phyloP scores from a whole-genome alignment of 768 basidiomycete genomes.

The Dioszegia aurantiaca region DNA sequence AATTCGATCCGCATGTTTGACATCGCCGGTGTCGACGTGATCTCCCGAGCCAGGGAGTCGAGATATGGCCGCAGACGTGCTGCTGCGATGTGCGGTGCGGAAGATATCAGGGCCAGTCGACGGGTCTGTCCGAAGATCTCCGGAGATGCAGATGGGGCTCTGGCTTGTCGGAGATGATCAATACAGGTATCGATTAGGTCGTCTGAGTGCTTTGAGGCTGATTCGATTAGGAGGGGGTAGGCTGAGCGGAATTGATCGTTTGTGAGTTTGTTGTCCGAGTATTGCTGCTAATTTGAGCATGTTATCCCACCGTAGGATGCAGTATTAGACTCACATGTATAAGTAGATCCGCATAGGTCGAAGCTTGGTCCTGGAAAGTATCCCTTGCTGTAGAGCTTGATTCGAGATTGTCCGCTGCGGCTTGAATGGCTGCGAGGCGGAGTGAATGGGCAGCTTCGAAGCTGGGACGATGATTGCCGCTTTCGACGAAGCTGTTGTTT shows the following conservation, averaged over 20 bases:
- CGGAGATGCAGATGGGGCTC: not conserved
- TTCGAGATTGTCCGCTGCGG: conserved; percentile 7
- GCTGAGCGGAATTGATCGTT: conserved; percentile 26
- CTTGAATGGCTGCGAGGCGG: conserved; percentile 22
- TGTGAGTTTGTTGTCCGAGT: conserved; percentile 13
- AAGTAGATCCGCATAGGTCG: conserved; percentile 1
- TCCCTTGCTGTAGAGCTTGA: not conserved
- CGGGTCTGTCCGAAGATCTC: conserved; percentile 1
- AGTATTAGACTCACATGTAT: not conserved
- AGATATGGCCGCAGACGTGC: conserved; percentile 13
- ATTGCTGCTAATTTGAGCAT: conserved; percentile 3
- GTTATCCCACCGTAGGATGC: not conserved
- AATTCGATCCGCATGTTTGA: conserved; percentile 21
- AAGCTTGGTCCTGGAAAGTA: not conserved
- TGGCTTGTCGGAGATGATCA: not conserved
- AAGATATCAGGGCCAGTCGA: conserved; percentile 5
- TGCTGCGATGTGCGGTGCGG: conserved; percentile 11
- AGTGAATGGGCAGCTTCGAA: conserved; percentile 42
- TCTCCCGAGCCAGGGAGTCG: conserved; percentile 17
- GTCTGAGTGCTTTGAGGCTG: conserved; percentile 16
- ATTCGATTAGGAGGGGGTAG: conserved; percentile 22
- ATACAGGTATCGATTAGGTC: not conserved
- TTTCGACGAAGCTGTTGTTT: conserved; percentile 9
- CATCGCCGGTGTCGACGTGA: not conserved
- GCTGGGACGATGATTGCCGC: conserved; percentile 13